These are phyloP conservation scores for Eremothecium gossypii DNA, from an alignment of 1,139 yeast genomes.

Conservation along the genomic window DNA sequence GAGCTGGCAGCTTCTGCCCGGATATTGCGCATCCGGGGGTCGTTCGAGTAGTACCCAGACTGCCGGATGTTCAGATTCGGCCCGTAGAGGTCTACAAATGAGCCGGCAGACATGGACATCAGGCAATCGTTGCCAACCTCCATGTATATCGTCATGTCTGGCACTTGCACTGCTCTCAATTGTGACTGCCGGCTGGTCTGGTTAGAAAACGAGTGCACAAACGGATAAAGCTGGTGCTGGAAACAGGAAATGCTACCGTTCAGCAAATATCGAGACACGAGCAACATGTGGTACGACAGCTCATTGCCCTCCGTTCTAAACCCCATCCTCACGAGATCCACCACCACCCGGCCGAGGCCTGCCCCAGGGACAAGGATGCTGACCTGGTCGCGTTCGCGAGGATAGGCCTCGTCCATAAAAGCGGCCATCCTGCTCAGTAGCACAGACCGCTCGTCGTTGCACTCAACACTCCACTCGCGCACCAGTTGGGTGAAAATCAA, in stretches of 20 bases:
- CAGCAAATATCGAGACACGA: slow-evolving; percentile 55
- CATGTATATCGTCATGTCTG: slow-evolving; percentile 41
- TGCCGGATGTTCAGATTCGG: slow-evolving; percentile 33
- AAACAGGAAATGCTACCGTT: slow-evolving; percentile 41
- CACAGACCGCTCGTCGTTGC: slow-evolving; percentile 41
- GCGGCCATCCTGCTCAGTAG: slow-evolving; percentile 40
- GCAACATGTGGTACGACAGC: slow-evolving; percentile 70
- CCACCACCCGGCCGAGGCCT: slow-evolving; percentile 72
- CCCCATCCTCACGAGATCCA: slow-evolving; percentile 59
- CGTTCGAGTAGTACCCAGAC: slow-evolving; percentile 36
- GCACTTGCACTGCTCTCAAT: slow-evolving; percentile 42
- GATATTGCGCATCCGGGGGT: slow-evolving; percentile 31
- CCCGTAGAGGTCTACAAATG: slow-evolving; percentile 70
- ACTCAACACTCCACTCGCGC: slow-evolving; percentile 72
- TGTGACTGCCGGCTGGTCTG: slow-evolving; percentile 39
- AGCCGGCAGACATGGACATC: slow-evolving; percentile 75
- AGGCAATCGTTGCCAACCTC: slow-evolving; percentile 41
- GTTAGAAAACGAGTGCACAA: slow-evolving; percentile 44
- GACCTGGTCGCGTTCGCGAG: slow-evolving; percentile 34
- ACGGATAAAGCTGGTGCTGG: slow-evolving; percentile 43
- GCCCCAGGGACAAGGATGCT: slow-evolving; percentile 71
- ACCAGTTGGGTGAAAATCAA: slow-evolving; percentile 54
- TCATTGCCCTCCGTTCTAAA: slow-evolving; percentile 81
- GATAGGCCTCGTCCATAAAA: slow-evolving; percentile 38
- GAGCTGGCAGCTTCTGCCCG: slow-evolving; percentile 33